phyloP scores from a whole-genome alignment of 495 filamentous ascomycete genomes.

The Penicillium macrosclerotiorum region DNA sequence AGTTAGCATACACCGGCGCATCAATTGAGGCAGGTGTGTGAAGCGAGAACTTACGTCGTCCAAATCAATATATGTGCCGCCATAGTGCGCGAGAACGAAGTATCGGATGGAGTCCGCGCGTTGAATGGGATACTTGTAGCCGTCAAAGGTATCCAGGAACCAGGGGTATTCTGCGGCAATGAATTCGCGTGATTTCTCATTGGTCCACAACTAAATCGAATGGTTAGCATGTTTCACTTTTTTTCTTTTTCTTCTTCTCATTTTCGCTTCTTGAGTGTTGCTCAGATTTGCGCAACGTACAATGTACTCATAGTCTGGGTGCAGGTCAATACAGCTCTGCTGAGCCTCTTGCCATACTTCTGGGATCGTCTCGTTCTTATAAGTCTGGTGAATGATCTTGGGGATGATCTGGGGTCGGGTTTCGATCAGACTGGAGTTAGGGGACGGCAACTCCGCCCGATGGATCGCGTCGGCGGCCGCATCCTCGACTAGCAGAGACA shows the following conservation, averaged over 20 bases:
- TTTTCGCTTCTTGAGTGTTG: neutral
- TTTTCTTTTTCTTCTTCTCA: neutral
- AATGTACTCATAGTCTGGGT: conserved; percentile 79
- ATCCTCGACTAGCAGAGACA: conserved; percentile 66
- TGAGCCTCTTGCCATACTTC: conserved; percentile 71
- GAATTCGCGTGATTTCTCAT: conserved; percentile 70
- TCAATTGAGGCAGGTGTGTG: neutral
- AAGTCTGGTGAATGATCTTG: conserved; percentile 91
- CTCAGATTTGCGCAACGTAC: too few species aligned
- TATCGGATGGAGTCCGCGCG: conserved; percentile 86
- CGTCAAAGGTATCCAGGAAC: conserved; percentile 82
- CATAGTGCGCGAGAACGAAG: conserved; percentile 79
- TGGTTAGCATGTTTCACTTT: conserved; percentile 13
- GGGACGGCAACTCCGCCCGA: conserved; percentile 60
- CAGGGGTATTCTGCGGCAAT: conserved; percentile 78
- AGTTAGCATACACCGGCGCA: conserved; percentile 13
- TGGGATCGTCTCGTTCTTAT: conserved; percentile 73
- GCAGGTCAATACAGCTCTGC: conserved; percentile 70
- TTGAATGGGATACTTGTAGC: conserved; percentile 78
- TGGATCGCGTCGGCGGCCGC: conserved; percentile 63
- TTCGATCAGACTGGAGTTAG: conserved; percentile 59
- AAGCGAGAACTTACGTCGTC: conserved; percentile 64
- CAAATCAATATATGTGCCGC: conserved; percentile 86
- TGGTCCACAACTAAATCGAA: conserved; percentile 74
- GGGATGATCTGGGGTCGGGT: conserved; percentile 68